Conservation (phyloP, 306 rosid species). For the Fragaria nilgerrensis region DNA sequence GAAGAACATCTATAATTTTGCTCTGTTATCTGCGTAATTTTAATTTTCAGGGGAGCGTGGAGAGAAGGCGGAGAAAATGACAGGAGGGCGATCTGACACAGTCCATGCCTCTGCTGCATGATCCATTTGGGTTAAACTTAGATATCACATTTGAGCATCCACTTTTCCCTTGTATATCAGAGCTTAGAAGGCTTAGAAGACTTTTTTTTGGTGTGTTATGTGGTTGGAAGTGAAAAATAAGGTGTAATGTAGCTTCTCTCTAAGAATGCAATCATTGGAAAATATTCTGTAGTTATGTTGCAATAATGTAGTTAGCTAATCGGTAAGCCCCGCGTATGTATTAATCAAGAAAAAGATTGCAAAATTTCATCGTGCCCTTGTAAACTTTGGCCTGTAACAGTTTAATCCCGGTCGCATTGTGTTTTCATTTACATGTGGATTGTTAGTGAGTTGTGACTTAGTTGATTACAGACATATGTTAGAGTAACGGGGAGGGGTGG, state of each 20-base stretch:
- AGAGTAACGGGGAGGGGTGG: no score
- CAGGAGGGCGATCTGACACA: conserved; percentile 56
- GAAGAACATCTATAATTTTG: not conserved
- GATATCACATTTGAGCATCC: not conserved
- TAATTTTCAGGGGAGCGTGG: conserved; percentile 87
- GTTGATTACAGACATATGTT: no score
- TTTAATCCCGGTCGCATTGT: no score
- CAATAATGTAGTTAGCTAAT: not conserved
- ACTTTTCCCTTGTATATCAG: conserved; percentile 10
- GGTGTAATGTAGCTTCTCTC: not conserved
- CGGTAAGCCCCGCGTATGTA: not conserved
- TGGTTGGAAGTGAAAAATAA: conserved; percentile 1
- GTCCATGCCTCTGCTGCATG: conserved; percentile 21
- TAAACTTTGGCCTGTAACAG: not conserved
- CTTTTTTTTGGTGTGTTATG: conserved; percentile 9
- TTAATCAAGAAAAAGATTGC: not conserved
- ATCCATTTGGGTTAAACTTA: conserved; percentile 1
- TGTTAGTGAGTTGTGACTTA: no score
- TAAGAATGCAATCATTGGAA: conserved; percentile 2
- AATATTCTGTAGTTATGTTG: not conserved
- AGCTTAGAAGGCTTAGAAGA: conserved; percentile 1
- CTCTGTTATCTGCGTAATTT: not conserved
- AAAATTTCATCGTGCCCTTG: not conserved
- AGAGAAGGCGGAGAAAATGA: conserved; percentile 77
- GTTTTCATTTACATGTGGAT: no score